Percentiles rank a stretch among this genome's conserved stretches.
Conservation (phyloP, 148 eudicot species). For the Polygonum maritimum region DNA sequence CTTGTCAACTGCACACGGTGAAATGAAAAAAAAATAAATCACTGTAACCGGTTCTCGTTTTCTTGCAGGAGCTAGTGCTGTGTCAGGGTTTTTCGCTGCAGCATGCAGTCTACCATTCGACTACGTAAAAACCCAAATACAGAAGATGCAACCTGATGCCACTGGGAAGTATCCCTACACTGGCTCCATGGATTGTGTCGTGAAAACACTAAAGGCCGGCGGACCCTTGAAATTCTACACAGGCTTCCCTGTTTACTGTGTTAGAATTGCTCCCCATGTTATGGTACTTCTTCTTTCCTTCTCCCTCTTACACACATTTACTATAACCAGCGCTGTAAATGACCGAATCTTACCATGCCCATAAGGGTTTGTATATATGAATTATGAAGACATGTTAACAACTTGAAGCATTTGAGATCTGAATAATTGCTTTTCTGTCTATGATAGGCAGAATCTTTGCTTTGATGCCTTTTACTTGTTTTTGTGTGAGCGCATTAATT, state of each 20-base stretch:
- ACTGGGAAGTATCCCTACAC: conserved; percentile 21
- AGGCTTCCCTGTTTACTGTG: conserved; percentile 25
- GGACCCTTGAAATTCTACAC: conserved; percentile 27
- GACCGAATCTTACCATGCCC: neutral
- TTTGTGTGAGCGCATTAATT: neutral
- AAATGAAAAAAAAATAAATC: neutral
- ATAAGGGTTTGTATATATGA: too few relatives aligned
- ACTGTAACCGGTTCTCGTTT: neutral
- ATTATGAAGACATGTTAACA: too few relatives aligned
- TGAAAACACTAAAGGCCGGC: conserved; percentile 18
- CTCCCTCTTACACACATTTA: neutral
- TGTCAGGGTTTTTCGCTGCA: conserved; percentile 24
- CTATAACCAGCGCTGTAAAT: too few relatives aligned
- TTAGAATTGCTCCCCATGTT: conserved; percentile 25
- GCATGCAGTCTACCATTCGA: conserved; percentile 27
- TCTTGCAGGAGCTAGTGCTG: conserved; percentile 23
- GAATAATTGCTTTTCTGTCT: neutral
- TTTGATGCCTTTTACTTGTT: neutral
- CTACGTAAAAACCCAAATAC: conserved; percentile 24
- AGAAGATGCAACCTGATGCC: conserved; percentile 30
- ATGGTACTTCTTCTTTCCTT: conserved; percentile 16
- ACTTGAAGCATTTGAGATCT: neutral
- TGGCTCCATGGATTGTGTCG: conserved; percentile 22
- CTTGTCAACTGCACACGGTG: neutral
- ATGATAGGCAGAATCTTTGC: neutral